Evolutionary conservation across 1,139 yeast genomes (phyloP), one percentile per base, ranked within the genome.

Genomic region (Hyphopichia burtonii): DNA sequence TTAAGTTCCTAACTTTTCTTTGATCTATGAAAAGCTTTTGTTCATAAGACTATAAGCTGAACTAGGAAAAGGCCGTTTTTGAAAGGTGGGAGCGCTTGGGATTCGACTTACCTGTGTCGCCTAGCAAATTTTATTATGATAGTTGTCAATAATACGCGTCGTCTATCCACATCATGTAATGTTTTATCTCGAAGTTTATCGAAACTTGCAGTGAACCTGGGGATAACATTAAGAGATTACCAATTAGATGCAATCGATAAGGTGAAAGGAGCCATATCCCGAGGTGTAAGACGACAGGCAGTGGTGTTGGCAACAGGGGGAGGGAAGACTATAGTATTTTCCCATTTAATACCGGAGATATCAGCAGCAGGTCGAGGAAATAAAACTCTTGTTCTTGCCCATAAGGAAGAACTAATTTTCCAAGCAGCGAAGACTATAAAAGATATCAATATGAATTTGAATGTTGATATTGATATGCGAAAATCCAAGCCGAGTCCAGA

Each of bases 251-350:
- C 96, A 36, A 77, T 90, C 2, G 57, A 75, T 1, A 59, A 74
- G 0, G 80, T 93, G 22, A 53, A 80, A 1, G 52, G 61, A 0
- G 78, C 89, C 0, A 61, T 88, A 3, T 52, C 61, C 0, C 31
- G 55, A 8, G 82, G 84, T 0, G 58, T 68, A 4, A 63, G 71
- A 18, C 68, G 95, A 38, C 78, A 90, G 1, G 97, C 94, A 0
- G 90, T 89, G 2, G 86, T 90, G 14, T 61, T 93, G 39, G 96
- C 97, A 5, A 93, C 98, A 0, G 99, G 99, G 0, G 94, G 96
- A 15, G 99, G 98, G 2, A 91, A 91, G 54, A 91, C 98, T 0
- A 89, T 90, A 15, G 83, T 91, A 1, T 88, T 91, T 56, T 70
- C 93, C 2, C 80, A 80, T 51, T 56, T 90, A 37, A 75, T 89